Evolutionary conservation across 2,329 filamentous ascomycete species (phyloP), one percentile per base, ranked within the genome.

Genomic region (Cladosporium sp.): DNA sequence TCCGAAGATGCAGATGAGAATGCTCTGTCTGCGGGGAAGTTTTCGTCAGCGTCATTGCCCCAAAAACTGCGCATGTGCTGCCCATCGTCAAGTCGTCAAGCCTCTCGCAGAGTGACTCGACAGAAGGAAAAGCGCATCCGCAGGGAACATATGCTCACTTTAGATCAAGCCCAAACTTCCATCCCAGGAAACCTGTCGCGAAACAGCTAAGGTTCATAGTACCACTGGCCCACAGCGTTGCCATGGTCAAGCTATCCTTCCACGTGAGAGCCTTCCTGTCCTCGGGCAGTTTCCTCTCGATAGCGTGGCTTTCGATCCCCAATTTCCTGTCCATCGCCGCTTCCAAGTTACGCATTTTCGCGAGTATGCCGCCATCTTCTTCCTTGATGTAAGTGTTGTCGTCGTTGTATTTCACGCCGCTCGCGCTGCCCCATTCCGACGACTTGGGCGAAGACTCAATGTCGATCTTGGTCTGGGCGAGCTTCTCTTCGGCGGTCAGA

Each of bases 231-330:
- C 70, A 72, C n/a, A 72, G 64, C 34, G 68, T 53, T 4, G 65
- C 64, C 70, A 71, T 71, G 47, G 65, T 67, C 32, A 70, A 59
- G 52, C 67, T 64, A 3, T 66, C 62, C 40, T 66, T 65, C 55
- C 75, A 76, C 4, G 76, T 74, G 37, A 75, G 71, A 17, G 67
- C 68, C 60, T 74, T 74, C 53, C 76, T 70, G 45, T 78, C 75
- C 56, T 77, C 74, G 1, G 72, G 73, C 10, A 77, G 55, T 51
- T 71, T 78, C 8, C 76, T 73, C 57, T 78, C 76, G 28, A 79
- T 75, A 20, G 77, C 77, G 59, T 78, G 75, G 3, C 74, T 76
- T 63, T 80, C 77, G 49, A 79, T 73, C 20, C 76, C 76, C 58
- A 78, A 67, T 62, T 75, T 77, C 44, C 66, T 66, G 63, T 79